Base-by-base conservation (phyloP, 257 asterid species). In the Nicotiana noctiflora region DNA sequence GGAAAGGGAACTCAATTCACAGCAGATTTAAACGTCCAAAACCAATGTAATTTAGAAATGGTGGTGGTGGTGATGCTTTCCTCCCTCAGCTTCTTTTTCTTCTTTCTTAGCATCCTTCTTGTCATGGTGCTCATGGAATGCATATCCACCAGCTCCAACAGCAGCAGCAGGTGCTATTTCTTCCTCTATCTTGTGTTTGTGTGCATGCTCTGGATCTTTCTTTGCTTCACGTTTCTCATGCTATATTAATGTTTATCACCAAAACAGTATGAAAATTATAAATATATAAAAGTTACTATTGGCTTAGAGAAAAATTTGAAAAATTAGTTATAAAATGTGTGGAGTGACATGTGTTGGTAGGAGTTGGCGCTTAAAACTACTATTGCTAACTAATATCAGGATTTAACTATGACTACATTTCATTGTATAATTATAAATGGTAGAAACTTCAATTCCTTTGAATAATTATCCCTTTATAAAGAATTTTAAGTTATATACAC, bases 151-250 rank as follows among this genome's bases (percentile, higher is more conserved):
- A 0, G 89, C 84, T 11, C 96, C 98, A 0, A 91, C 92, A 0
- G 91, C 92, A 4, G 56, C 86, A 0, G 89, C 85, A 0, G 90
- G 92, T 27, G 88, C 96, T 0, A 92, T 31, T 83, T 90, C 94
- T 82, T 89, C 97, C 87, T 92, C 90, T 76, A 85, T 82, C 79
- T 88, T 88, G 88, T 93, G 97, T 76, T 81, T 79, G 81, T 90
- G 91, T 53, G 83, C 79, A 84, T 93, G 86, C 85, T 92, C 97
- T 3, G 90, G 88, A 52, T 91, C 96, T 85, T 92, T 91, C 87
- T 91, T 92, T 14, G 87, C 81, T 88, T 93, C 86, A 19, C 90
- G 93, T 88, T 90, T 93, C 91, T 92, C 98, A 55, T 89, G 92
- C 98, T 93, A 79, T 3, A 10, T 31, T 31, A 4, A 31, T 37